phyloP scores from a whole-genome alignment of 2,329 filamentous ascomycete species.

The Botrytis fragariae region DNA sequence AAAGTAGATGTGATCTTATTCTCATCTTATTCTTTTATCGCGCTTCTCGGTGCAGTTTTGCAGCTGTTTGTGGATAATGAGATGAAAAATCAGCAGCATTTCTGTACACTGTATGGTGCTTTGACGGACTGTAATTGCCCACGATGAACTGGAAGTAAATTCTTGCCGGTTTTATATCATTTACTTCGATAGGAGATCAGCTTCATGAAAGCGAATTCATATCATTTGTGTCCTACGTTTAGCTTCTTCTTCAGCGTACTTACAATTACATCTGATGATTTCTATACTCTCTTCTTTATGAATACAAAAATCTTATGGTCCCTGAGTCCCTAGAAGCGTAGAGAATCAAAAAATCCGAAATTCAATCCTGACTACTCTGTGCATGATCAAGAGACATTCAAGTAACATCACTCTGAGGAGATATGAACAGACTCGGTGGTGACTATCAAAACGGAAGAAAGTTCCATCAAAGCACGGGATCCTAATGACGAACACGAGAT shows the following conservation, averaged over 20 bases:
- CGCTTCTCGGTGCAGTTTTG: too few species aligned
- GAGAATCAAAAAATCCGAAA: background rate
- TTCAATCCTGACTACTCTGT: accelerated
- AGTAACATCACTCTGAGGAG: accelerated
- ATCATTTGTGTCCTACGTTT: background rate
- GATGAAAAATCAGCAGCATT: background rate
- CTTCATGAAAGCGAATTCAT: background rate
- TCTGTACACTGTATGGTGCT: background rate
- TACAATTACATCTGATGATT: background rate
- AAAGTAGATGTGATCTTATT: background rate
- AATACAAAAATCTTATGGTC: background rate
- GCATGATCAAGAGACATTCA: background rate
- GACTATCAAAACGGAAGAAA: too few species aligned
- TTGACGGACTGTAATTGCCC: background rate
- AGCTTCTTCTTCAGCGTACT: background rate
- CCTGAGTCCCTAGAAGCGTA: background rate
- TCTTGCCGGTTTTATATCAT: background rate
- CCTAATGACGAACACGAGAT: background rate
- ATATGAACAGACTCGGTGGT: accelerated
- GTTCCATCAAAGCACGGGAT: too few species aligned
- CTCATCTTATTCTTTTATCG: too few species aligned
- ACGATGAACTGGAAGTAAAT: background rate
- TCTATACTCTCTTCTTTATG: background rate
- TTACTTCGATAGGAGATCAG: accelerated
- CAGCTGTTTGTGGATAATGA: too few species aligned